Base-by-base conservation (phyloP, 306 rosid species). In the Begonia peltatifolia region DNA sequence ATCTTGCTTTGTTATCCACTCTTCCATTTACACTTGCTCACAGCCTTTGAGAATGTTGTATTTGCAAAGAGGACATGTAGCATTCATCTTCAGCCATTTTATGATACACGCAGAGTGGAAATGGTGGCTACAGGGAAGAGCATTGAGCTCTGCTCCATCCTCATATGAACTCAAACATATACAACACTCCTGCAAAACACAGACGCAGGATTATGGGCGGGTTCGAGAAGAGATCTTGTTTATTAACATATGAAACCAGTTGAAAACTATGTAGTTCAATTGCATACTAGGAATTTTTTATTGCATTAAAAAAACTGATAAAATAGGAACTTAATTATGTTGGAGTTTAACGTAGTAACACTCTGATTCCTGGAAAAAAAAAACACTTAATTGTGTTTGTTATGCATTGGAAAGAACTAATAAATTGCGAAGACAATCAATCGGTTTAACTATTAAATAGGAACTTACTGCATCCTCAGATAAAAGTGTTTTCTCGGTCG, bases 21-120 rank as follows among this genome's bases (percentile, higher is more conserved):
- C 15, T 49, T 59, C 63, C 66, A 59, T 46, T 70, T 74, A 92
- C 63, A 79, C 88, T 58, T 71, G 86, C 42, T 83, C 94, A 49
- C 54, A 75, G 63, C 90, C 87, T 69, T 86, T 86, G 59, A 86
- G 92, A 71, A 92, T 86, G 68, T 86, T 81, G 77, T 61, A 92
- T 75, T 92, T 92, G 85, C 99, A 92, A 64, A 86, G 96, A 51
- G 99, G 96, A 71, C 99, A 92, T 44, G 96, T 86, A 46, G 99
- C 99, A 64, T 92, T 92, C 93, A 92, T 83, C 78, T 81, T 86
- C 48, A 92, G 74, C 99, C 99, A 92, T 70, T 86, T 92, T 65
- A 71, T 71, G 55, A 86, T 86, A 68, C 99, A 92, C 2, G 76
- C 36, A 49, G 74, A 62, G 60, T 92, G 99, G 52, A 86, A 92